phyloP scores from a whole-genome alignment of 768 basidiomycete species.

The Suillus bovinus region DNA sequence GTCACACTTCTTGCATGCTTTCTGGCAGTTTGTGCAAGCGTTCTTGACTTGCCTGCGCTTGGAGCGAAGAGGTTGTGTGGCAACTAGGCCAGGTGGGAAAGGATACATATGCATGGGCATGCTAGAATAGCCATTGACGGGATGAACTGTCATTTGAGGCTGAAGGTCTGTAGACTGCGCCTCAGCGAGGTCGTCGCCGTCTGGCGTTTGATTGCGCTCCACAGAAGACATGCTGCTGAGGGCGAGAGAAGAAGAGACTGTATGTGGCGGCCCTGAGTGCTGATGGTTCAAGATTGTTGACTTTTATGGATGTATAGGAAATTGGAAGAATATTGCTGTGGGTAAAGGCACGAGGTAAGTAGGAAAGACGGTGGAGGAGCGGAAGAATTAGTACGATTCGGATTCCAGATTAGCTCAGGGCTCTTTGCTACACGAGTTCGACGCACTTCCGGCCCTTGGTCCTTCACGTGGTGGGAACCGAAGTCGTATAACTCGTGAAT shows the following conservation, averaged over 20 bases:
- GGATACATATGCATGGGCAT: conserved; percentile 74
- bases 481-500: conserved; percentile 22
- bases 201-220: conserved; percentile 42
- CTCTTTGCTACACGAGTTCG: conserved; percentile 37
- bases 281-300: conserved; percentile 14
- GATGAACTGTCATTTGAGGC: conserved; percentile 52
- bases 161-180: conserved; percentile 38
- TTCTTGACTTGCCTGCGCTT: conserved; percentile 91
- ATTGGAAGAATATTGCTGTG: conserved; percentile 12
- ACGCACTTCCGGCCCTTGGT: conserved; percentile 36
- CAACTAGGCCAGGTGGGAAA: conserved; percentile 50
- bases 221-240: conserved; percentile 37
- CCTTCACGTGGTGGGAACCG: conserved; percentile 40
- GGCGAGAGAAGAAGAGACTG: conserved; percentile 33
- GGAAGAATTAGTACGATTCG: conserved; percentile 29
- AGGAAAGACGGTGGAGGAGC: conserved; percentile 19
- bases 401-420: conserved; percentile 31
- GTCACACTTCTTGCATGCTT: conserved; percentile 91
- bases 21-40: conserved; percentile 88
- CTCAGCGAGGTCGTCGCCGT: conserved; percentile 40
- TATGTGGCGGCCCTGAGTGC: conserved; percentile 36
- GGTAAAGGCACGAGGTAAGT: conserved; percentile 10
- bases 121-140: conserved; percentile 47
- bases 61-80: conserved; percentile 55
- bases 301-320: conserved; percentile 14